Evolutionary conservation across 495 filamentous ascomycete species (phyloP), one percentile per base, ranked within the genome.

Genomic region (Penicillium flavigenum): DNA sequence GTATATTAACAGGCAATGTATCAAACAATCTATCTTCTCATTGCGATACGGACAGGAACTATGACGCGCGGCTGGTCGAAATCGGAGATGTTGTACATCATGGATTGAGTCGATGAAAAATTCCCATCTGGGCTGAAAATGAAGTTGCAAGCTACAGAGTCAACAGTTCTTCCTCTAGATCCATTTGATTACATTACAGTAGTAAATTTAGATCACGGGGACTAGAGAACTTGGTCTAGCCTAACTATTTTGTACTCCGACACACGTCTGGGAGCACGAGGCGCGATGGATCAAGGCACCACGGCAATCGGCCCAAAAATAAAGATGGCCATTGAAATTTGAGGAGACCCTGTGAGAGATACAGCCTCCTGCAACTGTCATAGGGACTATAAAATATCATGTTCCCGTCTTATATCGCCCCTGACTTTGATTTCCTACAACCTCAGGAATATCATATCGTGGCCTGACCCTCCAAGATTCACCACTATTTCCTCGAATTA

Each of bases 1-100:
- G 32, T 27, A 19, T 9, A 38, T 17, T 9, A 31, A 49, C 11
- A 32, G 11, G 11, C 4, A 50, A 48, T 10, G 31, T 50, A 48
- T 29, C 29, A 41, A 31, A 46, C 16, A 12, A 32, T 26, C 24
- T 3, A 26, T 5, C 31, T 39, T 53, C 44, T 45, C 7, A 38
- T 64, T 64, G 57, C 26, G 42, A 64, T 58, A 47, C 52, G 16
- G 19, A 66, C 57, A 69, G 51, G 57, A 59, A 57, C 44, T 59
- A 58, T 66, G 66, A 64, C 63, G 63, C 66, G 66, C 66, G 66
- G 56, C 61, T 57, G 22, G 61, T 62, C 55, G 31, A 19, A 50
- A 57, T 63, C 22, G 26, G 11, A 36, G 47, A 54, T 27, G 31
- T 42, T 62, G 59, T 64, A 60, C 57, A 42, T 60, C 61, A 58